Conservation (phyloP, 2,329 filamentous ascomycete species). For the Diaporthe amygdali region DNA sequence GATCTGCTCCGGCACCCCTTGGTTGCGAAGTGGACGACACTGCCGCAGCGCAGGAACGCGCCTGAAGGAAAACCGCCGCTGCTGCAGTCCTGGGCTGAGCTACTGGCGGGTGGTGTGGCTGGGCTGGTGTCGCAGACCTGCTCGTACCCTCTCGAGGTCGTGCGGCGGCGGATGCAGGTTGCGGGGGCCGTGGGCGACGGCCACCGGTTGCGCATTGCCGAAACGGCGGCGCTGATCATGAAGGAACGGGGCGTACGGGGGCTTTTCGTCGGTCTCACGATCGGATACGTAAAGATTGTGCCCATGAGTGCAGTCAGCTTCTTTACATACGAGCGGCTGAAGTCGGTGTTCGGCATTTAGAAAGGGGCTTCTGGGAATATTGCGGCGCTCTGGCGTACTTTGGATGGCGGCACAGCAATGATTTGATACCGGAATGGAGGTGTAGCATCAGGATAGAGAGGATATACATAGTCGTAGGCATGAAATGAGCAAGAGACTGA, state of each 20-base stretch:
- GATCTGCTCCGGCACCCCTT: conserved; percentile 77
- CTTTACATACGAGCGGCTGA: conserved; percentile 69
- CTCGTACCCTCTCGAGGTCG: conserved; percentile 93
- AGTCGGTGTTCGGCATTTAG: conserved; percentile 70
- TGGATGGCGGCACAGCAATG: conserved; percentile 22
- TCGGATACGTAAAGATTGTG: conserved; percentile 93
- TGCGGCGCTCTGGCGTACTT: conserved; percentile 21
- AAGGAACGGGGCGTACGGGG: conserved; percentile 77
- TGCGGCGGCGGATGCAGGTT: conserved; percentile 93
- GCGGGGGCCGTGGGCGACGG: conserved; percentile 93
- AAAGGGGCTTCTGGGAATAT: conserved; percentile 6
- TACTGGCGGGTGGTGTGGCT: conserved; percentile 82
- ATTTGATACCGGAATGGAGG: neutral
- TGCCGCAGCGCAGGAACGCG: conserved; percentile 63
- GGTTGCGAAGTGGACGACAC: conserved; percentile 75
- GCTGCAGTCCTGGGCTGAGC: conserved; percentile 84
- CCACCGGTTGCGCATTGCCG: conserved; percentile 74
- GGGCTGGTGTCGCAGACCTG: conserved; percentile 89
- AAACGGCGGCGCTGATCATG: conserved; percentile 79
- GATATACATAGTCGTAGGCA: neutral
- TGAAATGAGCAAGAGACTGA: neutral
- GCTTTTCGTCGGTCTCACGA: conserved; percentile 91
- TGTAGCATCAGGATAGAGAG: neutral
- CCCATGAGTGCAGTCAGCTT: conserved; percentile 81
- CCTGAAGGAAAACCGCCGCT: conserved; percentile 69